phyloP scores from a whole-genome alignment of 345 rosid genomes.

The Abelmoschus esculentus region DNA sequence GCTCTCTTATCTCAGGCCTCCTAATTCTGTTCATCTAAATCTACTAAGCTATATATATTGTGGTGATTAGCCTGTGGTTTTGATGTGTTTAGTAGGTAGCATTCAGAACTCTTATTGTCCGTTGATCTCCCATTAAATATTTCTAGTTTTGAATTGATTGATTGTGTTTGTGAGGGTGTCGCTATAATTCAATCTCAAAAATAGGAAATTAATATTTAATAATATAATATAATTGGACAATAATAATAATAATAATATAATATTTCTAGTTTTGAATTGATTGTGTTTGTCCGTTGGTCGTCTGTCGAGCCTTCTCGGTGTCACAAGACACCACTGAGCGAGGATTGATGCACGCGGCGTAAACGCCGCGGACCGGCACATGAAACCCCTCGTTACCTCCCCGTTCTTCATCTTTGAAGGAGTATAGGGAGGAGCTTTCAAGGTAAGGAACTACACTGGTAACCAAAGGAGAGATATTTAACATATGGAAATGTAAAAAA shows the following conservation, averaged over 20 bases:
- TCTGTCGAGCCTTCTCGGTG: conserved; percentile 28
- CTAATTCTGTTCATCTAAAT: conserved; percentile 11
- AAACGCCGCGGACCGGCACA: conserved; percentile 49
- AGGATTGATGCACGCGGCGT: conserved; percentile 40
- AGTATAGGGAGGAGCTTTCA: not conserved
- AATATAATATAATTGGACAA: too few relatives aligned
- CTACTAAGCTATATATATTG: not conserved
- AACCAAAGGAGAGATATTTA: not conserved
- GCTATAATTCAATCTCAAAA: too few relatives aligned
- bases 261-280: too few relatives aligned
- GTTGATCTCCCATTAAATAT: not conserved
- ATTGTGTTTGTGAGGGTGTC: not conserved
- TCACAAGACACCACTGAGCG: conserved; percentile 28
- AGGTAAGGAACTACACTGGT: not conserved
- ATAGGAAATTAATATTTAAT: too few relatives aligned
- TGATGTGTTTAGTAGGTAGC: not conserved
- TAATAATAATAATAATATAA: too few relatives aligned
- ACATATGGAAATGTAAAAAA: not conserved
- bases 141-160: not conserved
- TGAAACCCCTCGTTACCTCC: conserved; percentile 38
- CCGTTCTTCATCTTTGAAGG: conserved; percentile 4
- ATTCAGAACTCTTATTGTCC: not conserved
- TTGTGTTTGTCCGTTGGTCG: too few relatives aligned
- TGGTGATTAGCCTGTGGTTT: not conserved
- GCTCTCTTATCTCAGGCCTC: conserved; percentile 17